phyloP scores from a whole-genome alignment of 2,329 filamentous ascomycete species.

The Aspergillus calidoustus region DNA sequence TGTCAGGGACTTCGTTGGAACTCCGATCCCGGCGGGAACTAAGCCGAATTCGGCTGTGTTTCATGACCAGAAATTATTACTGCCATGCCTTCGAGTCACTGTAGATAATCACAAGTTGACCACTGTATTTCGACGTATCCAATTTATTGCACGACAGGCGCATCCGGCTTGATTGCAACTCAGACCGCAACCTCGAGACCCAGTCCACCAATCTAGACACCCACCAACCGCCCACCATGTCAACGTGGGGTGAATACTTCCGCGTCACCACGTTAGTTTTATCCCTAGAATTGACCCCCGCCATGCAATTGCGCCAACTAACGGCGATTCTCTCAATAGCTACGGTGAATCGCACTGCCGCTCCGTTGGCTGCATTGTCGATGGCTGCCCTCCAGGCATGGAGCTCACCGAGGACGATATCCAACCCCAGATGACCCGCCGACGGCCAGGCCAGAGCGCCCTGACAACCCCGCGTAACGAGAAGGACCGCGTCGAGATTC shows the following conservation, averaged over 20 bases:
- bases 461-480: slow-evolving; percentile 93
- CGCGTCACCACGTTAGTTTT: slow-evolving; percentile 75
- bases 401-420: slow-evolving; percentile 83
- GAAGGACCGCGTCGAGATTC: slow-evolving; percentile 88
- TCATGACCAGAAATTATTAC: slow-evolving; percentile 15
- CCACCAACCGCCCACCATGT: slow-evolving; percentile 62
- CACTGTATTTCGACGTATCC: background rate
- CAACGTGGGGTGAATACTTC: slow-evolving; percentile 83
- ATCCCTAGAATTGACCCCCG: background rate
- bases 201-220: background rate
- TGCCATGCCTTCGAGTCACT: slow-evolving; percentile 12
- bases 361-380: slow-evolving; percentile 92
- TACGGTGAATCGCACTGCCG: slow-evolving; percentile 90
- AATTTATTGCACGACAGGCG: background rate
- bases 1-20: background rate
- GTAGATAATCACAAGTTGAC: slow-evolving; percentile 8
- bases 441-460: slow-evolving; percentile 84
- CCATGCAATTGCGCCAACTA: background rate
- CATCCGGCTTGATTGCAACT: background rate
- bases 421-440: slow-evolving; percentile 90
- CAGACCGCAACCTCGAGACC: background rate
- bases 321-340: slow-evolving; percentile 33
- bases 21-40: slow-evolving; percentile 22
- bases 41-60: slow-evolving; percentile 13
- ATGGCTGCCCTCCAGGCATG: slow-evolving; percentile 88